phyloP scores from a whole-genome alignment of 257 asterid species.

The Solanum etuberosum region DNA sequence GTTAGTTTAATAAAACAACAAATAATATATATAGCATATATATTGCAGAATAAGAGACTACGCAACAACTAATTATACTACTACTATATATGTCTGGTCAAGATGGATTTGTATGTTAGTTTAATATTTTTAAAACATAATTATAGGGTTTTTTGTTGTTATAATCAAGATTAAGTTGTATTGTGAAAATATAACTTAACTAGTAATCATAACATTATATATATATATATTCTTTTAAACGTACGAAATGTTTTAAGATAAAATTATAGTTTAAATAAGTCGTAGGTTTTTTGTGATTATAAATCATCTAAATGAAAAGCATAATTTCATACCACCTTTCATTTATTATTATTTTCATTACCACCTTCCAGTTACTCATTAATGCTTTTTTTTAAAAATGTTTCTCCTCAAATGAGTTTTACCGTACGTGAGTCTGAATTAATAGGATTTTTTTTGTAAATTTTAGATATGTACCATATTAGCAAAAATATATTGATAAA shows the following conservation, averaged over 20 bases:
- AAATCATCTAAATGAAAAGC: neutral
- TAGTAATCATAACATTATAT: neutral
- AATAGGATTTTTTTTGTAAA: neutral
- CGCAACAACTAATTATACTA: neutral
- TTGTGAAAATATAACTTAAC: neutral
- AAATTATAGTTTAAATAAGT: neutral
- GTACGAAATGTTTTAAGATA: neutral
- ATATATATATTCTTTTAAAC: neutral
- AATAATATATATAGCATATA: neutral
- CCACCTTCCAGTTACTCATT: neutral
- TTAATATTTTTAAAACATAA: neutral
- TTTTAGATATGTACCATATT: neutral
- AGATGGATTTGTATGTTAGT: neutral
- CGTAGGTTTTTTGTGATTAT: neutral
- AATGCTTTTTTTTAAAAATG: neutral
- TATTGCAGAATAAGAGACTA: neutral
- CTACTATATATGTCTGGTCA: neutral
- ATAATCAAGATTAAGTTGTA: neutral
- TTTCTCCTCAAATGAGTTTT: neutral
- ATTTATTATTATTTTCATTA: neutral
- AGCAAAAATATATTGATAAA: neutral
- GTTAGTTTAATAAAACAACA: too few relatives aligned
- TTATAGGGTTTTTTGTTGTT: neutral
- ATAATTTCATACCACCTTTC: neutral
- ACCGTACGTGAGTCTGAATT: neutral